Conservation (phyloP, 306 rosid genomes). For the apple (Malus domestica) region ASM211411v1 NC_041797.1:35476001-35476500, state of each 20-base stretch:
- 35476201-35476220: neutral
- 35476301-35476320: neutral
- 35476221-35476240: neutral
- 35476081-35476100: neutral
- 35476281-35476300: neutral
- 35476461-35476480: neutral
- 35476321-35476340: conserved; percentile 98
- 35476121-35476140: neutral
- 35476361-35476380: conserved; percentile 67
- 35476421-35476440: neutral
- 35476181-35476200: neutral
- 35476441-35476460: neutral
- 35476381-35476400: neutral
- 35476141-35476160: neutral
- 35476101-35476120: neutral
- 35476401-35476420: neutral
- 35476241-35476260: neutral
- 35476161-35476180: neutral
- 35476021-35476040: neutral
- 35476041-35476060: neutral
- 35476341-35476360: conserved; percentile 91
- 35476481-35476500: neutral
- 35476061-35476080: neutral
- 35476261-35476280: neutral
- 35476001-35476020: neutral